Evolutionary conservation across 2,329 filamentous ascomycete species (phyloP), one percentile per base, ranked within the genome.

Genomic region (Endoconidiophora laricicola): DNA sequence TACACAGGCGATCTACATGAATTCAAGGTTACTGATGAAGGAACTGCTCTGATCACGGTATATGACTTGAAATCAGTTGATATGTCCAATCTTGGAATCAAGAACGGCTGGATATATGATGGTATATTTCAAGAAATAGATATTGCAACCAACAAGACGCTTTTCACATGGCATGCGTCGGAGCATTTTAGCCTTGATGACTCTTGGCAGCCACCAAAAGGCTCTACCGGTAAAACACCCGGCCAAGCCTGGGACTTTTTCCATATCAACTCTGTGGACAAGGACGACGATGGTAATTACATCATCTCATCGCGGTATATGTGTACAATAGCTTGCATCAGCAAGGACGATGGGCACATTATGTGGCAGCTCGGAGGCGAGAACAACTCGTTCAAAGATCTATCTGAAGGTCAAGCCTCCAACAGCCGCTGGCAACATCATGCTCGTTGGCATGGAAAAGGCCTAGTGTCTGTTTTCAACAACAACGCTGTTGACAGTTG

Each of bases 211-310:
- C 38, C 37, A n/a, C 51, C 54, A n/a, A 33, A 33, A 12, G 52
- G 56, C 16, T 52, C 55, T 18, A 59, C 60, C 3, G 57, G 54
- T 23, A 59, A 57, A 36, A 56, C 56, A 41, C 56, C 57, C 3
- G 57, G 58, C 20, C 20, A 23, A 12, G 63, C 66, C 1, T 77
- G 71, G 61, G 73, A 78, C 58, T 75, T 68, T 54, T 76, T 75
- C 58, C 72, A 76, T 58, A 69, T 77, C 60, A 74, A 76, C 60
- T 71, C 70, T 36, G 61, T 77, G 24, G 69, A 74, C 56, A 74
- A 75, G 57, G 67, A 69, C 48, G 56, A 59, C 0, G 55, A 64
- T 0, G 71, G 71, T 3, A 69, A 77, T 56, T 78, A 72, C 51
- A 58, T 78, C 9, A 63, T 78, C n/a, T 77, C 72, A 0, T 65